These are phyloP conservation scores for Hsuehochloa calcarea DNA, from an alignment of 176 grass and related monocot species.

Conservation along the genomic window DNA sequence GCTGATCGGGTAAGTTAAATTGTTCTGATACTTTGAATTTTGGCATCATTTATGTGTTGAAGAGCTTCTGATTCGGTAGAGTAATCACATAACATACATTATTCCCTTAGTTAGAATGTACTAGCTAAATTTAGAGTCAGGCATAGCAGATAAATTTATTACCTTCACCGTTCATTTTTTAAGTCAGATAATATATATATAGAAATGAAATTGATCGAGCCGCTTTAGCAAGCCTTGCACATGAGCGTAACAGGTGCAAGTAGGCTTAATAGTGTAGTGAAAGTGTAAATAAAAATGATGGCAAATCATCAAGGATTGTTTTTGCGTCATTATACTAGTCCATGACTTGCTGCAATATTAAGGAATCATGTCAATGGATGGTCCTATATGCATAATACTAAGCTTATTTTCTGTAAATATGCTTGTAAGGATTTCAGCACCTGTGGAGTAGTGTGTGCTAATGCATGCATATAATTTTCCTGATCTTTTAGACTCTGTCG, in stretches of 20 bases:
- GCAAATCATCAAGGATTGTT: background rate
- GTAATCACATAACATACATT: background rate
- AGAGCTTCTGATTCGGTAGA: background rate
- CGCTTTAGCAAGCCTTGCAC: background rate
- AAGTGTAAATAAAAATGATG: background rate
- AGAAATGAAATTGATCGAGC: background rate
- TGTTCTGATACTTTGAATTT: slow-evolving; percentile 8
- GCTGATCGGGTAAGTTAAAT: slow-evolving; percentile 67
- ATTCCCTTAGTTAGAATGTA: background rate
- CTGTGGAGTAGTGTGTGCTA: slow-evolving; percentile 37
- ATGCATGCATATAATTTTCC: slow-evolving; percentile 43
- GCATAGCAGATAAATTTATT: background rate
- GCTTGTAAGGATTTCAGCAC: background rate
- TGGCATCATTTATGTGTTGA: slow-evolving; percentile 3
- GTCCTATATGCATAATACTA: background rate
- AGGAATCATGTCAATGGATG: background rate
- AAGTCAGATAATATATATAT: background rate
- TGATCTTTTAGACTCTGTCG: slow-evolving; percentile 33
- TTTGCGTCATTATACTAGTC: background rate
- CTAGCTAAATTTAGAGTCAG: slow-evolving; percentile 12
- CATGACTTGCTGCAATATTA: background rate
- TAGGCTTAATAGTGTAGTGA: background rate
- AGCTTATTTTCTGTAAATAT: background rate
- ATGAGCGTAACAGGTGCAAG: background rate
- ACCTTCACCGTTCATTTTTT: background rate